phyloP scores from a whole-genome alignment of 371 early-diverging fungal genomes.

The Mucor circinelloides region DNA sequence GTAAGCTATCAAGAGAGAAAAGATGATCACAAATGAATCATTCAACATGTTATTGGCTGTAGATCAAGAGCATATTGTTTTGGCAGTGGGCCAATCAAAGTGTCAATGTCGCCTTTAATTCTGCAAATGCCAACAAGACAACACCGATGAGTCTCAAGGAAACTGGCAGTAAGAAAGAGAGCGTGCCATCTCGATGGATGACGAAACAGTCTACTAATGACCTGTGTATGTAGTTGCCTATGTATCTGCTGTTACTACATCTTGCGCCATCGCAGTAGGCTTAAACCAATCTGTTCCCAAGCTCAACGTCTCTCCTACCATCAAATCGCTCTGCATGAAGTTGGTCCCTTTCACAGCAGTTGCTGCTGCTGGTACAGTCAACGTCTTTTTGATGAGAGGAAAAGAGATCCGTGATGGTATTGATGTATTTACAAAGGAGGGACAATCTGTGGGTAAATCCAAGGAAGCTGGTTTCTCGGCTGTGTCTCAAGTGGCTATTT shows the following conservation, averaged over 20 bases:
- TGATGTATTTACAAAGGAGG: conserved; percentile 64
- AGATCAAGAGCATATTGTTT: conserved; percentile 71
- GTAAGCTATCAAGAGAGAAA: conserved; percentile 32
- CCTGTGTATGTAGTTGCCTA: conserved; percentile 59
- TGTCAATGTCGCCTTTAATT: conserved; percentile 86
- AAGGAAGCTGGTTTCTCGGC: conserved; percentile 70
- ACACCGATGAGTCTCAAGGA: conserved; percentile 74
- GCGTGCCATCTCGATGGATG: too few relatives aligned
- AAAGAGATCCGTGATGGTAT: conserved; percentile 85
- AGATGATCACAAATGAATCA: background rate
- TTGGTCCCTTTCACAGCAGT: conserved; percentile 82
- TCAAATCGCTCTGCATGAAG: conserved; percentile 56
- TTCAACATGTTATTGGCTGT: background rate
- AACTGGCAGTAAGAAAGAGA: conserved; percentile 60
- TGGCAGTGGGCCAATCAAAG: conserved; percentile 89
- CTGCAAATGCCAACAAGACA: conserved; percentile 84
- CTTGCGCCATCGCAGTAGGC: conserved; percentile 76
- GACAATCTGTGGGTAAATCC: conserved; percentile 69
- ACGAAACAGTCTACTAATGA: background rate
- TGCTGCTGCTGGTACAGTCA: conserved; percentile 80
- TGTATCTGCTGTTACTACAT: conserved; percentile 73
- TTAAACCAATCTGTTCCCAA: conserved; percentile 63
- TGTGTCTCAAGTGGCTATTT: conserved; percentile 74
- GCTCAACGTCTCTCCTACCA: conserved; percentile 43
- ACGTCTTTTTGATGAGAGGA: conserved; percentile 85